These are phyloP conservation scores for Penicillium ochrochloron DNA, from an alignment of 495 filamentous ascomycete species.

Conservation along the genomic window DNA sequence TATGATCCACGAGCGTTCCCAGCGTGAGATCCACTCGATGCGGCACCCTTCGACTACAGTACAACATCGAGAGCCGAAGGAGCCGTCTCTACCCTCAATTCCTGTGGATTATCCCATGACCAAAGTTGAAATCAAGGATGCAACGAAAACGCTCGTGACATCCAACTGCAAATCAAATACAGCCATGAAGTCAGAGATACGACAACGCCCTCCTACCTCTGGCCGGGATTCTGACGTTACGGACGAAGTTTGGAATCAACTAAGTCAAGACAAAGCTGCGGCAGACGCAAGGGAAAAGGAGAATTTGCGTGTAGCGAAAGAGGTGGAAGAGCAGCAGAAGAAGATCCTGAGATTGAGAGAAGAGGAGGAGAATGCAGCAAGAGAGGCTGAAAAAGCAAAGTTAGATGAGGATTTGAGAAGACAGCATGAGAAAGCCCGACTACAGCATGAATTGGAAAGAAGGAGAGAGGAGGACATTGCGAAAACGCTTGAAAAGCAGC, in stretches of 20 bases:
- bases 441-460: conserved; percentile 36
- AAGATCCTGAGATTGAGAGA: conserved; percentile 13
- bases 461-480: conserved; percentile 36
- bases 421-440: conserved; percentile 40
- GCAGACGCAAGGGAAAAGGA: conserved; percentile 30
- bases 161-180: background rate
- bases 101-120: background rate
- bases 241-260: conserved; percentile 64
- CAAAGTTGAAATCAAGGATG: background rate
- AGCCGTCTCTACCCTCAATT: conserved; percentile 8
- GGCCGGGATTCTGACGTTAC: conserved; percentile 60
- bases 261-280: conserved; percentile 53
- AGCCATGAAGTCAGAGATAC: background rate
- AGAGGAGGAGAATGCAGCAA: conserved; percentile 22
- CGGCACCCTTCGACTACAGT: background rate
- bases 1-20: conserved; percentile 50
- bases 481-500: conserved; percentile 32
- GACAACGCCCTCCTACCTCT: conserved; percentile 15
- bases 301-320: conserved; percentile 7
- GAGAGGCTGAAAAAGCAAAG: conserved; percentile 18
- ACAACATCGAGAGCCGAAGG: background rate
- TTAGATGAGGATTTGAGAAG: conserved; percentile 31
- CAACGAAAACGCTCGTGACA: background rate
- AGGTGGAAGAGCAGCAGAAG: conserved; percentile 14
- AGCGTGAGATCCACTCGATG: conserved; percentile 6